Evolutionary conservation across 2,329 filamentous ascomycete genomes (phyloP).

Genomic region (Curvularia eragrostidis): DNA sequence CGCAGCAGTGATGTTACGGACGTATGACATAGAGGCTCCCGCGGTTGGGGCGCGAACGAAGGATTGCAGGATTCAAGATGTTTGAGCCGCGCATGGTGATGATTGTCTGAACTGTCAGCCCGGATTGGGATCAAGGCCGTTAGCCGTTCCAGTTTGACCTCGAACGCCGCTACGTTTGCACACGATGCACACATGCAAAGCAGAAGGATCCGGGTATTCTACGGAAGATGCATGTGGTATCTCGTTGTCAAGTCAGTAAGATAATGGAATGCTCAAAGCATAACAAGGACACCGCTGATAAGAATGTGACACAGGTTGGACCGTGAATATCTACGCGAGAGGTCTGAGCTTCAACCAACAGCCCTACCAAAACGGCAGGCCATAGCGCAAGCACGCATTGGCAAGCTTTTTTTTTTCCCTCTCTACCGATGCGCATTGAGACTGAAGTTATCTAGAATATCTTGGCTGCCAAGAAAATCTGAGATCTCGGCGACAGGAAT

Average conservation of each 20-base stretch:
- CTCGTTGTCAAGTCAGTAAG: background rate
- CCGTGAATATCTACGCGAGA: constrained; percentile 15
- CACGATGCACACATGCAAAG: background rate
- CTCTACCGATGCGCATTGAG: background rate
- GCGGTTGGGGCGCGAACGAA: constrained; percentile 14
- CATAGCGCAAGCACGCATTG: constrained; percentile 1
- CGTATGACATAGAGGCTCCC: constrained; percentile 6
- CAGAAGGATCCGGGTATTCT: background rate
- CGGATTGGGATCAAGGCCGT: background rate
- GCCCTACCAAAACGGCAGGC: constrained; percentile 1
- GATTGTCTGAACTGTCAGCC: background rate
- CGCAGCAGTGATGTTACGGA: background rate
- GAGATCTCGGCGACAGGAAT: background rate
- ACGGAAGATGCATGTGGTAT: background rate
- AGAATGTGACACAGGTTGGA: constrained; percentile 5
- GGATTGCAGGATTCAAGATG: constrained; percentile 1
- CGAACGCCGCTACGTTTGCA: background rate
- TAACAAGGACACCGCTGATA: constrained; percentile 5
- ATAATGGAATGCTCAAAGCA: constrained; percentile 3
- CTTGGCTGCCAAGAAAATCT: background rate
- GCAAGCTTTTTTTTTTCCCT: background rate
- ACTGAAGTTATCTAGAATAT: background rate
- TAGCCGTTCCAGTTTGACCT: background rate
- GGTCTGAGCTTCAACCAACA: constrained; percentile 11
- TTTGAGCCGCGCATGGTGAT: background rate